These are phyloP conservation scores for Lenzites betulinus DNA, from an alignment of 768 basidiomycete species.

Conservation along the genomic window DNA sequence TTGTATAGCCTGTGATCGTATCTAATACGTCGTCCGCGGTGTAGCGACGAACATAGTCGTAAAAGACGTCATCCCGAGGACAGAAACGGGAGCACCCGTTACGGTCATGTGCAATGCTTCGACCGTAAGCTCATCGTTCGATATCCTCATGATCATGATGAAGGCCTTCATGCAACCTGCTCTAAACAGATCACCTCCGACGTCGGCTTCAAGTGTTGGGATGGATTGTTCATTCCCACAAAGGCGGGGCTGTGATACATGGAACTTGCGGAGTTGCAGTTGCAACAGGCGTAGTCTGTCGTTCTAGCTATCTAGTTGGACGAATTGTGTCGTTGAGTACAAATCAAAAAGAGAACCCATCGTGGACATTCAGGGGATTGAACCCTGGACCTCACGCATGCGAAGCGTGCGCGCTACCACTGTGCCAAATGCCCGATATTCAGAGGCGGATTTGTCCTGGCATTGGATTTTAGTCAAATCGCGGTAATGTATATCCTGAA, in stretches of 20 bases:
- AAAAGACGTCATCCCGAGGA: slow-evolving; percentile 48
- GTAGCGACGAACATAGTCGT: slow-evolving; percentile 54
- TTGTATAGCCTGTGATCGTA: background rate
- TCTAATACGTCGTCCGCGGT: too few species aligned
- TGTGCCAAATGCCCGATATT: slow-evolving; percentile 10
- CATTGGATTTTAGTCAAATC: too few species aligned
- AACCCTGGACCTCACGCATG: slow-evolving; percentile 17
- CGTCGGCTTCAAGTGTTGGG: slow-evolving; percentile 53
- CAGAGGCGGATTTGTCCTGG: too few species aligned
- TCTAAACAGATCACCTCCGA: slow-evolving; percentile 41
- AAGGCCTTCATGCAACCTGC: background rate
- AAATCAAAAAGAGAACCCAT: background rate
- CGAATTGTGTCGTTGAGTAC: background rate
- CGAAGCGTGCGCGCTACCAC: slow-evolving; percentile 17
- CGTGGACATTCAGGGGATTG: slow-evolving; percentile 16
- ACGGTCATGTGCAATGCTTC: slow-evolving; percentile 57
- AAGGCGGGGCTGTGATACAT: slow-evolving; percentile 28
- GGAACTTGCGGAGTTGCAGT: too few species aligned
- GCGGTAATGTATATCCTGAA: too few species aligned
- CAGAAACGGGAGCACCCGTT: slow-evolving; percentile 45
- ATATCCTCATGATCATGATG: too few species aligned
- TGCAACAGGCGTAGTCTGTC: too few species aligned
- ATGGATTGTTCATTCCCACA: slow-evolving; percentile 48
- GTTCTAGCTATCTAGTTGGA: too few species aligned
- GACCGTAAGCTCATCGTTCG: slow-evolving; percentile 37